Percentiles rank a stretch among this genome's conserved stretches.
phyloP scores from a whole-genome alignment of 192 early-diverging fungal genomes.

The Podila minutissima region DNA sequence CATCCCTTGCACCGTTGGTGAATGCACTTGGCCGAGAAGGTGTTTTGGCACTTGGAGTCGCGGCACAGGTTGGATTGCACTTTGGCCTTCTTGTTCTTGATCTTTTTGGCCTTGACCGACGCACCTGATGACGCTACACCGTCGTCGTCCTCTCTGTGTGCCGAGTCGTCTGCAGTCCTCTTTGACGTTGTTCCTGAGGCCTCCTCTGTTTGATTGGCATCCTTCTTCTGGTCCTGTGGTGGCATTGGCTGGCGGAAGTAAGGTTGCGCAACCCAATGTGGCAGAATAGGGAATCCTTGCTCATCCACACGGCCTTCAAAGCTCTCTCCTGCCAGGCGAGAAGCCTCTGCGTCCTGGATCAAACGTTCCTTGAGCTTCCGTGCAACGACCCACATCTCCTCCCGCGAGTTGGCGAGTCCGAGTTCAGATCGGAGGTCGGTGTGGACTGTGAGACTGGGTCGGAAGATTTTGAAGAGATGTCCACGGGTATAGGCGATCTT shows the following conservation, averaged over 20 bases:
- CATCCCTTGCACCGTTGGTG: constrained; percentile 40
- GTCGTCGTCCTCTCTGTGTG: constrained; percentile 18
- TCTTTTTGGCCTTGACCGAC: neutral
- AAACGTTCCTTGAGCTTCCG: constrained; percentile 67
- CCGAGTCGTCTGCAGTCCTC: constrained; percentile 28
- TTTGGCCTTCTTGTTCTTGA: neutral
- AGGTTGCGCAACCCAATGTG: constrained; percentile 80
- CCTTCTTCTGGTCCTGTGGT: constrained; percentile 9
- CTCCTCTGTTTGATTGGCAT: neutral
- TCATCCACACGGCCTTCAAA: constrained; percentile 51
- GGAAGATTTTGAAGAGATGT: constrained; percentile 95
- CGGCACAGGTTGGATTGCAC: constrained; percentile 10
- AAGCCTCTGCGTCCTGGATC: constrained; percentile 33
- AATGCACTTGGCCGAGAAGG: constrained; percentile 28
- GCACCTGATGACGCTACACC: neutral
- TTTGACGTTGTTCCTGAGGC: constrained; percentile 1
- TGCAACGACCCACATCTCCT: constrained; percentile 68
- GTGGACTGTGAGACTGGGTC: constrained; percentile 76
- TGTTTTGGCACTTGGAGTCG: constrained; percentile 22
- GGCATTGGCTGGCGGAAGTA: constrained; percentile 64
- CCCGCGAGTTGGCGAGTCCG: constrained; percentile 65
- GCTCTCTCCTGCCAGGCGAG: constrained; percentile 6
- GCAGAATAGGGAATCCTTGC: constrained; percentile 67
- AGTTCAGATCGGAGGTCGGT: constrained; percentile 83
- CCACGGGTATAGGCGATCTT: constrained; percentile 74